Conservation (phyloP, 345 rosid species). For the Corymbia maculata region DNA sequence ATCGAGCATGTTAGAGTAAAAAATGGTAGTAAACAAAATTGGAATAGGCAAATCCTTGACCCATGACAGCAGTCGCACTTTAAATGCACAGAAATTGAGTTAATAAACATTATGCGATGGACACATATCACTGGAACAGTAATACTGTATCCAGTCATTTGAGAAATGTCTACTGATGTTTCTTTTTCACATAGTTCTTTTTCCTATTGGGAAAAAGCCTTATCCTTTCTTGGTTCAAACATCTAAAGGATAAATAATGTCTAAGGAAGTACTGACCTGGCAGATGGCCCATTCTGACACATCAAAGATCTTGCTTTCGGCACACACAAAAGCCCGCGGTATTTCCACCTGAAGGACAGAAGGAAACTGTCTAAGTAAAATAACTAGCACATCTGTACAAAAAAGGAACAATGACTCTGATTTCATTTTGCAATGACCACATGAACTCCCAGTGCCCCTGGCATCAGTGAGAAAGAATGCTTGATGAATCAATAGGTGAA, state of each 20-base stretch:
- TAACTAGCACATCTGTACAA: not conserved
- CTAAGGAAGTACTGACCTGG: slow-evolving; percentile 55
- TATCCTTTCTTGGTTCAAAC: not conserved
- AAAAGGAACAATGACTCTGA: not conserved
- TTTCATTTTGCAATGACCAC: not conserved
- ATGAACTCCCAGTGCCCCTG: not conserved
- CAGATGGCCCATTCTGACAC: slow-evolving; percentile 99
- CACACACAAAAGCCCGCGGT: slow-evolving; percentile 98
- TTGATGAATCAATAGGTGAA: not conserved
- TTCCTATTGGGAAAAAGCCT: not conserved
- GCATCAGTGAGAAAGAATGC: not conserved
- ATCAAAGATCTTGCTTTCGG: slow-evolving; percentile 97
- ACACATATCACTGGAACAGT: not conserved
- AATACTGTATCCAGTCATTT: not conserved
- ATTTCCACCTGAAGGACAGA: slow-evolving; percentile 64
- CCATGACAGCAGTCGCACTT: not conserved
- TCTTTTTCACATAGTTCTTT: not conserved
- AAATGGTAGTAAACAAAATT: not conserved
- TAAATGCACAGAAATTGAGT: not conserved
- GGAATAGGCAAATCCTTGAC: not conserved
- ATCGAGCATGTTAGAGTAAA: not conserved
- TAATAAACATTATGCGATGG: not conserved
- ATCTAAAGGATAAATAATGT: not conserved
- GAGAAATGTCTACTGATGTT: not conserved
- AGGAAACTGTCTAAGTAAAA: slow-evolving; percentile 1